These are phyloP conservation scores for Metroxylon sagu DNA, from an alignment of 176 grass and related monocot species.

Conservation along the genomic window DNA sequence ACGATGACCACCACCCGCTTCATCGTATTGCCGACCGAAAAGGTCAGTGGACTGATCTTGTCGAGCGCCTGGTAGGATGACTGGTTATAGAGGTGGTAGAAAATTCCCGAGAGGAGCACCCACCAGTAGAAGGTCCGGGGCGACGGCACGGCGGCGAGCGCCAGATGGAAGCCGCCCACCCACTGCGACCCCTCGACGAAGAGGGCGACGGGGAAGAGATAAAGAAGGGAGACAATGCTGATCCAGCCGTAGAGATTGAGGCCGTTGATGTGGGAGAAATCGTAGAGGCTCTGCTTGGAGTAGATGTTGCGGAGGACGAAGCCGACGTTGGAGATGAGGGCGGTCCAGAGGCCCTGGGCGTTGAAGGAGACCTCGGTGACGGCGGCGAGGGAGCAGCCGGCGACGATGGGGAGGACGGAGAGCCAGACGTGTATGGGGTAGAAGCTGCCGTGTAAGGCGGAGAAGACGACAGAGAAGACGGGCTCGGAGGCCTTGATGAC, in stretches of 20 bases:
- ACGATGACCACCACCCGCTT: slow-evolving; percentile 42
- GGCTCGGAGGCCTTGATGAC: slow-evolving; percentile 39
- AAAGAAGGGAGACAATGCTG: slow-evolving; percentile 29
- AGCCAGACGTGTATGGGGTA: slow-evolving; percentile 37
- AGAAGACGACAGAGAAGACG: slow-evolving; percentile 37
- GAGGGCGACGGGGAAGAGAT: slow-evolving; percentile 35
- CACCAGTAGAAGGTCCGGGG: slow-evolving; percentile 21
- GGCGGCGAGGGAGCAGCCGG: slow-evolving; percentile 28
- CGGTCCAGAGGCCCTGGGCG: slow-evolving; percentile 21
- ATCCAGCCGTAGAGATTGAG: slow-evolving; percentile 46
- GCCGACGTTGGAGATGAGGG: slow-evolving; percentile 34
- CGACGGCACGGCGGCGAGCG: slow-evolving; percentile 13
- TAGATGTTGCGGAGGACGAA: slow-evolving; percentile 41
- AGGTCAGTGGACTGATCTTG: slow-evolving; percentile 36
- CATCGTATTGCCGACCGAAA: slow-evolving; percentile 44
- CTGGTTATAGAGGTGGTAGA: slow-evolving; percentile 47
- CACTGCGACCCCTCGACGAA: slow-evolving; percentile 35
- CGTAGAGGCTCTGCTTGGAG: slow-evolving; percentile 33
- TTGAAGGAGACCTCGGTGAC: slow-evolving; percentile 34
- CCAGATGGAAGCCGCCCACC: slow-evolving; percentile 16
- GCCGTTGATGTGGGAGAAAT: slow-evolving; percentile 30
- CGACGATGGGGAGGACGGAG: slow-evolving; percentile 36
- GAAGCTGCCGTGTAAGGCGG: slow-evolving; percentile 26
- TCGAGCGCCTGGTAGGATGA: slow-evolving; percentile 45
- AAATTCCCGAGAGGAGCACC: slow-evolving; percentile 35